Conservation (phyloP, 495 filamentous ascomycete species). For the Corynascus novoguineensis region DNA sequence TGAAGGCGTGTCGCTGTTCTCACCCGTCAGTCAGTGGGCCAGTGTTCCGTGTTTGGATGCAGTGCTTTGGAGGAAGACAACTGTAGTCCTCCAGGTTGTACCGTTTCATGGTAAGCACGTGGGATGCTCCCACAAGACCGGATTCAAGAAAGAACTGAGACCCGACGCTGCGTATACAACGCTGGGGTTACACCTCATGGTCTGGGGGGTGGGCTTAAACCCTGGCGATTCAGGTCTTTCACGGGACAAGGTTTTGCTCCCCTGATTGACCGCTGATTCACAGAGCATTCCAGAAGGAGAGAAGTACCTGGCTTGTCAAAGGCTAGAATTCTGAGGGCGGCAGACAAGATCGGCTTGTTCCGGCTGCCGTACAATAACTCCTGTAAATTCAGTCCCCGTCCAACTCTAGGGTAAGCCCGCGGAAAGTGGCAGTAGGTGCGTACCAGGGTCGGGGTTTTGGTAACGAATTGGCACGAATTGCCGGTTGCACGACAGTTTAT, state of each 20-base stretch:
- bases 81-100: not conserved
- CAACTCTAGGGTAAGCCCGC: not conserved
- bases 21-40: not conserved
- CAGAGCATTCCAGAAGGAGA: not conserved
- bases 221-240: too few relatives aligned
- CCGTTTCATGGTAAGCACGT: not conserved
- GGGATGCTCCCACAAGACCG: too few relatives aligned
- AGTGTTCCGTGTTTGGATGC: not conserved
- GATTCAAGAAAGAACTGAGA: not conserved
- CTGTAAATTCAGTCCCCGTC: not conserved
- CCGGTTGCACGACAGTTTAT: slow-evolving; percentile 10
- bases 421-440: not conserved
- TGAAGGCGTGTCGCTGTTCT: slow-evolving; percentile 6
- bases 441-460: slow-evolving; percentile 13
- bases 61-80: not conserved
- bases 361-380: not conserved
- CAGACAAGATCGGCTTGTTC: not conserved
- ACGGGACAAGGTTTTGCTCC: too few relatives aligned
- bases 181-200: not conserved
- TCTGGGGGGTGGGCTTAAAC: not conserved
- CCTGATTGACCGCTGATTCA: not conserved
- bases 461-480: slow-evolving; percentile 11
- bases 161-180: not conserved
- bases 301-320: not conserved
- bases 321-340: not conserved